Evolutionary conservation across 768 basidiomycete genomes (phyloP), one percentile per base, ranked within the genome.

Genomic region (Punctularia strigosozonata): DNA sequence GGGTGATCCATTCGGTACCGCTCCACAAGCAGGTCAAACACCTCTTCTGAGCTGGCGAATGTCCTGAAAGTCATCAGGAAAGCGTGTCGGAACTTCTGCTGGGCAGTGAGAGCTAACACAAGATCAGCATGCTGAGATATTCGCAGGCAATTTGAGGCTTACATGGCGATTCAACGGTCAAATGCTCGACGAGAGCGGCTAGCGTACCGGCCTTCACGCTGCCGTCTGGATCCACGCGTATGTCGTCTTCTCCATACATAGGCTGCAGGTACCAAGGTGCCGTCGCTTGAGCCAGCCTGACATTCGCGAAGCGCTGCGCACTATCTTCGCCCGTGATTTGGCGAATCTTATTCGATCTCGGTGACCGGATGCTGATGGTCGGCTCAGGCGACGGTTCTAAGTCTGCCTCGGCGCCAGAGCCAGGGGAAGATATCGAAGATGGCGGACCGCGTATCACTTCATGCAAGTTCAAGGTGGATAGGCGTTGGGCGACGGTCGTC

Each of bases 41-140:
- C 57, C 30, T 68, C 61, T 30, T 76, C 69, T 2, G 84, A 71
- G 5, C 73, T 74, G 19, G 75, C 78, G 53, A 92, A 89, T 0
- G 85, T 82, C 38, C 77, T 69, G 61, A 85, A 88, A 13, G 88
- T 91, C 58, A 75, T 77, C 32, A 92, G 65, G 62, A 94, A 92
- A n/a, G 73, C 67, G 23, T 68, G 63, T 20, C 68, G 64, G 52
- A 68, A 81, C 8, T 53, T 45, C 21, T 55, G 54, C 18, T 52
- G 41, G 22, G 47, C 44, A 36, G 42, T 43, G 14, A 46, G 56
- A 52, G 38, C n/a, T 7, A 7, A 6, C 33, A 12, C 22, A 3
- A 8, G 31, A 26, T 39, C 23, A 36, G 34, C 23, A 21, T 7
- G 18, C 21, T 25, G 18, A 43, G 14, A 32, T 18, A 23, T 19